phyloP scores from a whole-genome alignment of 2,329 filamentous ascomycete genomes.

The Hypoxylon sp. region DNA sequence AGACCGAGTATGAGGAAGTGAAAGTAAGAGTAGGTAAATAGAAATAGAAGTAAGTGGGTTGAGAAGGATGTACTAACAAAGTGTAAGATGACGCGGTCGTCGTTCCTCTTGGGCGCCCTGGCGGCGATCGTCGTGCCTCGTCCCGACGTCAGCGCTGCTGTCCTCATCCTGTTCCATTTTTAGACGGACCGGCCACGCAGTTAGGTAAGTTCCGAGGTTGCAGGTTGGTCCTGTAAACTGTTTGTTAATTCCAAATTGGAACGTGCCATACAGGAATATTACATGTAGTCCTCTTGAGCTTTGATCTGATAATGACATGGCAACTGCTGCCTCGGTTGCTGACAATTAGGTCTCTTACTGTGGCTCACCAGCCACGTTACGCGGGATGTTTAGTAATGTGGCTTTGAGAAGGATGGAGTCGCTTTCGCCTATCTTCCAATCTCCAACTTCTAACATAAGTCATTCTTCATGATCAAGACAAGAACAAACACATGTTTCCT shows the following conservation, averaged over 20 bases:
- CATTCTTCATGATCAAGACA: constrained; percentile 8
- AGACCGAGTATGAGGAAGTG: neutral
- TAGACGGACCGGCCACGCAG: constrained; percentile 25
- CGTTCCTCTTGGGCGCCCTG: constrained; percentile 60
- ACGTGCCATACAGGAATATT: neutral
- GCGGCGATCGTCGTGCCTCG: constrained; percentile 33
- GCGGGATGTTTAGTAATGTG: constrained; percentile 15
- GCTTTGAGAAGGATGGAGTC: constrained; percentile 12
- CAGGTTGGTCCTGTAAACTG: neutral
- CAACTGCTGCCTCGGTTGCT: neutral
- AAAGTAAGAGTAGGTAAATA: constrained; percentile 9
- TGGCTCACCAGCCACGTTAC: constrained; percentile 12
- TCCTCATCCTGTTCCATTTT: constrained; percentile 50
- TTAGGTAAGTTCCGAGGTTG: neutral
- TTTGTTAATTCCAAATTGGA: neutral
- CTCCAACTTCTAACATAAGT: neutral
- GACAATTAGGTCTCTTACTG: neutral
- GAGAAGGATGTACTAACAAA: constrained; percentile 69
- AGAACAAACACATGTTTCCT: constrained; percentile 6
- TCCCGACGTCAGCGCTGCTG: constrained; percentile 42
- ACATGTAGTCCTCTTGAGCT: neutral
- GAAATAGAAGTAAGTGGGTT: neutral
- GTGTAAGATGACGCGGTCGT: constrained; percentile 80
- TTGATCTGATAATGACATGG: neutral
- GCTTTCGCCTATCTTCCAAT: neutral